Base-by-base conservation (phyloP, 306 rosid genomes). In the Malus asiatica region DNA sequence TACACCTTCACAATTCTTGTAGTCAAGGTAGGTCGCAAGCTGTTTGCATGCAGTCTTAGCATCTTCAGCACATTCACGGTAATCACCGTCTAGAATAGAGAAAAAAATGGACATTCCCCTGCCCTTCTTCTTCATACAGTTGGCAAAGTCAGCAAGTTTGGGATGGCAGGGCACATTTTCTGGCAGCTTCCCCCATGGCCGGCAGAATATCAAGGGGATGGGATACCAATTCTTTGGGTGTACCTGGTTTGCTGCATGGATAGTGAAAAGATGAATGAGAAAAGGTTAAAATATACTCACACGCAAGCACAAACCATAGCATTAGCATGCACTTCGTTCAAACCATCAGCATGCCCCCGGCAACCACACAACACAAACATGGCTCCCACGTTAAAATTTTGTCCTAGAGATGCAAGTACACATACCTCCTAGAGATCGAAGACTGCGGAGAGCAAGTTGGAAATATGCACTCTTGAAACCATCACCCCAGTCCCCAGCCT, bases 151-250 rank as follows among this genome's bases (percentile, higher is more conserved):
- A 1, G 99, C 99, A 27, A 96, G 98, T 88, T 96, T 96, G 59
- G 99, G 99, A 86, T 96, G 99, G 80, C 99, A 96, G 14, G 99
- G 98, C 72, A 96, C 99, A 77, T 96, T 96, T 81, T 96, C 99
- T 23, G 99, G 99, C 83, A 96, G 87, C 85, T 87, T 90, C 12
- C 99, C 99, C 99, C 99, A 96, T 20, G 99, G 99, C 72, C 98
- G 93, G 90, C 99, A 96, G 85, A 92, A 96, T 81, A 96, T 81
- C 60, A 96, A 74, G 42, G 99, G 99, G 72, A 96, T 96, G 51
- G 99, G 99, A 81, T 96, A 96, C 99, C 99, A 96, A 84, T 96
- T 96, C 87, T 96, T 96, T 48, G 99, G 99, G 89, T 96, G 99
- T 73, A 96, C 99, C 77, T 92, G 97, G 86, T 57, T 92, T 70